A percentile compares a stretch with the other conserved stretches of the same genome.
Evolutionary conservation across 768 basidiomycete species (phyloP).

Genomic region (Collybia mongolica): DNA sequence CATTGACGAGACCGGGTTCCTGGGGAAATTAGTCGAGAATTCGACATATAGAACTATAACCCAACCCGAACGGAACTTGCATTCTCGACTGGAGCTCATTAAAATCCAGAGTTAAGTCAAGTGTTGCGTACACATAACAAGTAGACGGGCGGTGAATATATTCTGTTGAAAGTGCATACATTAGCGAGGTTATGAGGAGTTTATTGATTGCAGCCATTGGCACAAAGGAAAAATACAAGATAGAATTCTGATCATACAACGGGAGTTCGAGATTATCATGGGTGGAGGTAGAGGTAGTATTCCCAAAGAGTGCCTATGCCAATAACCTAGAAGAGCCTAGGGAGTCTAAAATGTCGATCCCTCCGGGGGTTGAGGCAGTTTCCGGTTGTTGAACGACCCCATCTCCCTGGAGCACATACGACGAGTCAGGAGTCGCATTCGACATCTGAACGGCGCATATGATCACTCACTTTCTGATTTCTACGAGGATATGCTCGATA

Average conservation of each 20-base stretch:
- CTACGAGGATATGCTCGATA: constrained; percentile 89
- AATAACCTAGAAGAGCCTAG: neutral
- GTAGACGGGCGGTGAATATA: too few relatives aligned
- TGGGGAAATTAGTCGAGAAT: too few relatives aligned
- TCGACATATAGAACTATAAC: too few relatives aligned
- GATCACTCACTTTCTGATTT: constrained; percentile 78
- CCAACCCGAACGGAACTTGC: too few relatives aligned
- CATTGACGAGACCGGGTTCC: too few relatives aligned
- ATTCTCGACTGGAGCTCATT: too few relatives aligned
- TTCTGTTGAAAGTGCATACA: too few relatives aligned
- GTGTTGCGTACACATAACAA: too few relatives aligned
- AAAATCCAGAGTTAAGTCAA: too few relatives aligned
- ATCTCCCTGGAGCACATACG: constrained; percentile 67
- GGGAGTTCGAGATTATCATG: neutral
- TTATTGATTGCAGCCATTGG: too few relatives aligned
- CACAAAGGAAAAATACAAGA: too few relatives aligned
- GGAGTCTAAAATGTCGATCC: constrained; percentile 60
- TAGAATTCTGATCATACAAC: constrained; percentile 1
- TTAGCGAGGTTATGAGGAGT: too few relatives aligned
- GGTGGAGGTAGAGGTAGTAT: neutral
- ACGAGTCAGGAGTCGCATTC: neutral
- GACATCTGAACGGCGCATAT: neutral
- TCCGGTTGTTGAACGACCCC: constrained; percentile 88
- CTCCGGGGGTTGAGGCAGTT: constrained; percentile 93
- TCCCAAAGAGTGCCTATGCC: neutral